These are phyloP conservation scores for Aspergillus sp. DNA, from an alignment of 2,329 filamentous ascomycete species.

Conservation along the genomic window DNA sequence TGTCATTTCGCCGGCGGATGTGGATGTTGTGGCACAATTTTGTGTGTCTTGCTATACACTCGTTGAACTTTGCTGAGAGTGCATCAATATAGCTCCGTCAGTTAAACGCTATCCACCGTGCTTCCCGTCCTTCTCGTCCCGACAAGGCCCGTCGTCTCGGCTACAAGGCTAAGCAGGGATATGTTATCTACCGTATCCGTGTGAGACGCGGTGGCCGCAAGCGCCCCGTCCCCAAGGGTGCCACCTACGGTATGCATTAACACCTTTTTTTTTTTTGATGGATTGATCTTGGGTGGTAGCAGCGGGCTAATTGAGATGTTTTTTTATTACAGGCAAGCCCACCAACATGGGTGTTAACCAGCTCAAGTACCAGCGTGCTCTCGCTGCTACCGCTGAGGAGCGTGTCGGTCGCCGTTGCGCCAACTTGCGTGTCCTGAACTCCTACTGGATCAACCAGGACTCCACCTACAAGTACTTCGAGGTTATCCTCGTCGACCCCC, in stretches of 20 bases:
- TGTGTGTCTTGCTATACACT: conserved; percentile 83
- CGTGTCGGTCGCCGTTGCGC: conserved; percentile 98
- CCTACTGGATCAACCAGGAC: conserved; percentile 99
- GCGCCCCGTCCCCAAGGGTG: conserved; percentile 93
- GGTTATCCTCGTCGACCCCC: conserved; percentile 98
- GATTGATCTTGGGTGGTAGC: conserved; percentile 1
- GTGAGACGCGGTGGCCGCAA: conserved; percentile 99
- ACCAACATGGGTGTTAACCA: conserved; percentile 99
- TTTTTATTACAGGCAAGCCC: conserved; percentile 77
- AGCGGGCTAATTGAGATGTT: conserved; percentile 18
- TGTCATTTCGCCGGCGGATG: conserved; percentile 33
- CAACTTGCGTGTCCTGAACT: conserved; percentile 99
- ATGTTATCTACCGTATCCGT: conserved; percentile 99
- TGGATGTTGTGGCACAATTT: conserved; percentile 52
- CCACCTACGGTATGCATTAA: conserved; percentile 81
- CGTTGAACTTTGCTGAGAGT: conserved; percentile 99
- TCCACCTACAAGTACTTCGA: conserved; percentile 99
- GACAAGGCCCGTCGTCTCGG: conserved; percentile 99
- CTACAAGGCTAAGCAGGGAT: conserved; percentile 99
- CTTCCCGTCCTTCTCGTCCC: conserved; percentile 94
- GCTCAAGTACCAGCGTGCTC: conserved; percentile 99
- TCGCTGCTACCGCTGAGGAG: conserved; percentile 97
- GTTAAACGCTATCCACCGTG: conserved; percentile 99
- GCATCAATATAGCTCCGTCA: conserved; percentile 99
- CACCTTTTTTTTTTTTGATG: background rate